Conservation (phyloP, 768 basidiomycete species). For the Tricholoma bakamatsutake region DNA sequence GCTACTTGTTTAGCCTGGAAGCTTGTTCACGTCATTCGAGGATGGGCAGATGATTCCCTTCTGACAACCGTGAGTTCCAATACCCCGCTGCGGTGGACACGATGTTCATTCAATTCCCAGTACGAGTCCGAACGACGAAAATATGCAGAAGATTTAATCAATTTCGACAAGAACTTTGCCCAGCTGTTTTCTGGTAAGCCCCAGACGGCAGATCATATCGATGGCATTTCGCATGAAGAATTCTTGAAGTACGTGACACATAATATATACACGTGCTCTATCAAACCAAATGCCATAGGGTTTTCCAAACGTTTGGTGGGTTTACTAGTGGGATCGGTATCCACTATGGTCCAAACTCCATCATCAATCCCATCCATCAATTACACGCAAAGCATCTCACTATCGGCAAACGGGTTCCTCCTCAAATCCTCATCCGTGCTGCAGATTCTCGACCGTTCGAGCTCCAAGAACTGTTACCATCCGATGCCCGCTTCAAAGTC, state of each 20-base stretch:
- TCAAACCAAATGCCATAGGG: conserved; percentile 21
- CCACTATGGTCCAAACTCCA: conserved; percentile 42
- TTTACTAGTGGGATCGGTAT: conserved; percentile 54
- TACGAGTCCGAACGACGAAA: conserved; percentile 65
- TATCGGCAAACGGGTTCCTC: conserved; percentile 48
- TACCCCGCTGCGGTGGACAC: background rate
- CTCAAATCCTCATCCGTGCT: conserved; percentile 42
- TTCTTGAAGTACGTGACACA: conserved; percentile 36
- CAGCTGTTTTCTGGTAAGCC: conserved; percentile 67
- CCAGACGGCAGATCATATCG: conserved; percentile 35
- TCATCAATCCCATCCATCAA: conserved; percentile 35
- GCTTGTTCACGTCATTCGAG: conserved; percentile 47
- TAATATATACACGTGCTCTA: background rate
- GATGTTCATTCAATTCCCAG: conserved; percentile 23
- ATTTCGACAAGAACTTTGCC: conserved; percentile 63
- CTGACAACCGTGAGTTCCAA: conserved; percentile 43
- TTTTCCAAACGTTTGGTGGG: conserved; percentile 46
- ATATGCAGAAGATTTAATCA: conserved; percentile 67
- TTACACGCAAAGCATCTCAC: conserved; percentile 32
- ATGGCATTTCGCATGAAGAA: conserved; percentile 48
- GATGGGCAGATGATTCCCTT: conserved; percentile 42
- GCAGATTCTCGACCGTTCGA: conserved; percentile 46
- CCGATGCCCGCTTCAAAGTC: conserved; percentile 51
- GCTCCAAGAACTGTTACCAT: conserved; percentile 46
- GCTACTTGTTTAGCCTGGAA: conserved; percentile 46